Base-by-base conservation (phyloP, 2,329 filamentous ascomycete species). In the Pseudopithomyces chartarum region DNA sequence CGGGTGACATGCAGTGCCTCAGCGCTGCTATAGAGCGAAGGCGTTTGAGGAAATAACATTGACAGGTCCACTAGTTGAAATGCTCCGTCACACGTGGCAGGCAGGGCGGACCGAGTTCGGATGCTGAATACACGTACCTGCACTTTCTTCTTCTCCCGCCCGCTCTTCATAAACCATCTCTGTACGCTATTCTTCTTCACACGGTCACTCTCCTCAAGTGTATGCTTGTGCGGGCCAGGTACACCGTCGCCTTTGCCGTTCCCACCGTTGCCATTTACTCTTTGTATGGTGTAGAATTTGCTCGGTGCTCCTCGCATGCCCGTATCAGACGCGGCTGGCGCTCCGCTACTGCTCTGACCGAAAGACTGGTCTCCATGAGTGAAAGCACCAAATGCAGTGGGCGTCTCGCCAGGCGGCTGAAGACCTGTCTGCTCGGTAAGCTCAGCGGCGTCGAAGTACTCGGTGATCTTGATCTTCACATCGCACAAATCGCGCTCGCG, bases 391-490 rank as follows among this genome's bases (percentile, higher is more conserved):
- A 39, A n/a, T 10, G 33, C 3, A 20, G 20, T 12, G 8, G 36
- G 32, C 29, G 33, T 15, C 17, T 61, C 61, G 17, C 56, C 54
- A 23, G 70, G 69, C 10, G 69, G 67, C 19, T 67, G 63, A 15
- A 66, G 61, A 15, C 71, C 69, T 32, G 69, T 64, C 48, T 75
- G 71, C 51, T 76, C 74, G 36, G 67, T 63, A 34, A 74, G 67
- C 44, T 75, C 71, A 19, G 71, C 78, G 36, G 83, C 84, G 10
- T 88, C 84, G 52, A 89, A 88, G 76, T 90, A 91, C 74, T 93
- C 90, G 2, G 89, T 92, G 57, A 93, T 91, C 74, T 92, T 93
- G 73, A 93, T 92, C 77, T 93, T 93, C 61, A 93, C 90, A 73
- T 93, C 90, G 72, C 90, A 94, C n/a, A 92, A 81, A 76, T 92